Evolutionary conservation across 345 rosid genomes (phyloP).

Genomic region (Zanthoxylum bungeanum): DNA sequence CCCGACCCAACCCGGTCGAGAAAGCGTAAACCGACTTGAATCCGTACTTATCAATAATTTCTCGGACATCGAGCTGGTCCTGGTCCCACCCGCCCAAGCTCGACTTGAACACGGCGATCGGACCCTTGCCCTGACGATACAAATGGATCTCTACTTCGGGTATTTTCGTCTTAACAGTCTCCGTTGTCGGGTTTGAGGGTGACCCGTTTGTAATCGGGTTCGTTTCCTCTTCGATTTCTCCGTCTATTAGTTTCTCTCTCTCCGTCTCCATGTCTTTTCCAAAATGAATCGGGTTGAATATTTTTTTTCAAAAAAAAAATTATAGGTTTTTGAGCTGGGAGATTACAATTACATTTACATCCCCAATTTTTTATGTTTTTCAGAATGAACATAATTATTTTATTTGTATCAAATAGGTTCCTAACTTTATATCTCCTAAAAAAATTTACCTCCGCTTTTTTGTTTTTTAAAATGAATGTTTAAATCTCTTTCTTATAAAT

Average conservation of each 20-base stretch:
- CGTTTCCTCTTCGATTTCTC: slow-evolving; percentile 55
- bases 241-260: slow-evolving; percentile 15
- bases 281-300: neutral
- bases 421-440: too few species aligned
- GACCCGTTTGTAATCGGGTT: slow-evolving; percentile 13
- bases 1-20: slow-evolving; percentile 63
- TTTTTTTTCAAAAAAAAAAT: too few species aligned
- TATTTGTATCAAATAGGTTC: too few species aligned
- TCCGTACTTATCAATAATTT: slow-evolving; percentile 67
- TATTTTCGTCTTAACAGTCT: slow-evolving; percentile 41
- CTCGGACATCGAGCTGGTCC: slow-evolving; percentile 84
- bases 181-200: slow-evolving; percentile 12
- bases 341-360: too few species aligned
- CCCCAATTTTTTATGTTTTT: too few species aligned
- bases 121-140: slow-evolving; percentile 70
- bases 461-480: too few species aligned
- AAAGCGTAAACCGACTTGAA: slow-evolving; percentile 77
- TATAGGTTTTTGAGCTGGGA: neutral
- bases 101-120: slow-evolving; percentile 77
- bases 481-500: too few species aligned
- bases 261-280: slow-evolving; percentile 15
- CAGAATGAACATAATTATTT: too few species aligned
- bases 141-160: slow-evolving; percentile 85
- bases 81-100: slow-evolving; percentile 77
- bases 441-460: too few species aligned